A percentile compares a stretch with the other conserved stretches of the same genome.
phyloP scores from a whole-genome alignment of 1,284 basidiomycete genomes.

The Irpex rosettiformis region DNA sequence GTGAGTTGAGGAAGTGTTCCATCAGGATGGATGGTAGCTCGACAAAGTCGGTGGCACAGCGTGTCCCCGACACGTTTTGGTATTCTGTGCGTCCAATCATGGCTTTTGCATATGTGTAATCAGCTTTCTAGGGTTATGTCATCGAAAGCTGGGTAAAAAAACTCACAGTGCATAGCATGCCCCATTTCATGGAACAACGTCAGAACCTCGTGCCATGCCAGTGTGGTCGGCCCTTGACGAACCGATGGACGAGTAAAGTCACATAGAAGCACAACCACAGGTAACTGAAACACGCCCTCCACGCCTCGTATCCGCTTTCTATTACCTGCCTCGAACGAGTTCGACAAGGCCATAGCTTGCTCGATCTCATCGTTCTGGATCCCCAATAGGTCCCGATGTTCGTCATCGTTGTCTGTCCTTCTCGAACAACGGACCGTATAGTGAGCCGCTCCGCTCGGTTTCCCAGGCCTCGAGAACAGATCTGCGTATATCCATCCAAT shows the following conservation, averaged over 20 bases:
- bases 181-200: constrained; percentile 99
- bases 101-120: not conserved
- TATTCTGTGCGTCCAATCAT: constrained; percentile 98
- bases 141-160: not conserved
- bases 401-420: constrained; percentile 88
- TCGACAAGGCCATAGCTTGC: constrained; percentile 42
- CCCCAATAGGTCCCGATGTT: constrained; percentile 53
- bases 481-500: constrained; percentile 97
- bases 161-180: constrained; percentile 97
- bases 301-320: constrained; percentile 55
- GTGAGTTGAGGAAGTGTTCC: constrained; percentile 93
- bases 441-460: constrained; percentile 91
- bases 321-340: constrained; percentile 58
- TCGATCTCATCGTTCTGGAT: constrained; percentile 33
- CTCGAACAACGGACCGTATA: constrained; percentile 97
- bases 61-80: constrained; percentile 96
- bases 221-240: constrained; percentile 63
- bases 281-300: constrained; percentile 80
- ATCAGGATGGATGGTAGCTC: constrained; percentile 98
- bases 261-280: constrained; percentile 88
- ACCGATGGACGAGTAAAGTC: constrained; percentile 76
- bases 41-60: constrained; percentile 99
- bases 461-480: constrained; percentile 82
- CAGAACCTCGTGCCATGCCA: constrained; percentile 93
- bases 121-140: not conserved